A percentile compares a stretch with the other conserved stretches of the same genome.
These are phyloP conservation scores for Fusarium anthophilum DNA, from an alignment of 2,329 filamentous ascomycete genomes.

Conservation along the genomic window DNA sequence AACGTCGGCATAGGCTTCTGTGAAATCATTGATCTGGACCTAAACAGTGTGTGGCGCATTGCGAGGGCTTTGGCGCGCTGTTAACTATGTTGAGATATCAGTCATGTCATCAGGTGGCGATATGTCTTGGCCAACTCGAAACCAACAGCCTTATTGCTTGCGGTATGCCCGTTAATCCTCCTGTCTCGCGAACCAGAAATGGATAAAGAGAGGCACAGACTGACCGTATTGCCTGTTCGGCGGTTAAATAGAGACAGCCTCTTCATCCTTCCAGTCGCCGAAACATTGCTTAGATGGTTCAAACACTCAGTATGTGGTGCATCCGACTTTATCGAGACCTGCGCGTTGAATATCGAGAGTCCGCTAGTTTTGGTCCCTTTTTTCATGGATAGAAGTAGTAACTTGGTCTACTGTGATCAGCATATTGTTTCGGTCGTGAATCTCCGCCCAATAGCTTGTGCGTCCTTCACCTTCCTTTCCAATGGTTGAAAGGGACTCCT, in stretches of 20 bases:
- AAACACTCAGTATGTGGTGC: fast-evolving
- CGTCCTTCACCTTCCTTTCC: background rate
- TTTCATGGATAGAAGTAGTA: fast-evolving
- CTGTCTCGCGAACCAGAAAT: fast-evolving
- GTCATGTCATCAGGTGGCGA: background rate
- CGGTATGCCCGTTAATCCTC: background rate
- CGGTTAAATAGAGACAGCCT: background rate
- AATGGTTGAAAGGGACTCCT: fast-evolving
- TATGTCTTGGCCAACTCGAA: background rate
- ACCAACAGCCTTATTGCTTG: background rate
- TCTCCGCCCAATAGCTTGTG: fast-evolving
- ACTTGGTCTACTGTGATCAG: fast-evolving
- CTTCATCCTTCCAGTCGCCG: no score
- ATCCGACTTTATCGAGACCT: fast-evolving
- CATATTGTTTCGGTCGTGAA: background rate
- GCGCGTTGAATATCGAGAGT: fast-evolving
- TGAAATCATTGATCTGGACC: background rate
- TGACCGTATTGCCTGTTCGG: background rate
- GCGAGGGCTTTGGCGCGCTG: background rate
- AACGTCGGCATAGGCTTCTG: background rate
- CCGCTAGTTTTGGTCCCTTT: fast-evolving
- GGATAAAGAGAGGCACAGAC: background rate
- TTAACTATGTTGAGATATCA: background rate
- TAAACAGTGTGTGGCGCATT: background rate
- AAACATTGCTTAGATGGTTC: background rate